Evolutionary conservation across 164 flowering plant genomes (phyloP).

Genomic region (Liriodendron chinense): DNA sequence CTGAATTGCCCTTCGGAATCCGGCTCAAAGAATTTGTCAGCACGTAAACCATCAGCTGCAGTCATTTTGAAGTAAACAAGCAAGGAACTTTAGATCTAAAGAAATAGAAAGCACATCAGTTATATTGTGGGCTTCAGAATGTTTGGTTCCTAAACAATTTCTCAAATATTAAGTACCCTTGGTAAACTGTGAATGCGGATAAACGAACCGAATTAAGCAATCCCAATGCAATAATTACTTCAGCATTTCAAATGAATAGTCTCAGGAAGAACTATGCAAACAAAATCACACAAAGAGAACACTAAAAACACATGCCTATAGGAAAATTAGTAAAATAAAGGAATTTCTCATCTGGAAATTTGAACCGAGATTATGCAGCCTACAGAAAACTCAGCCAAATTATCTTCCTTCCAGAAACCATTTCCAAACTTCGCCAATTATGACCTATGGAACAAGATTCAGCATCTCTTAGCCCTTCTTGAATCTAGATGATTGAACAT

Average conservation of each 20-base stretch:
- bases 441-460: too few species aligned
- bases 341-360: not conserved
- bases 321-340: not conserved
- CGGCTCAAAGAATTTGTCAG: slow-evolving; percentile 93
- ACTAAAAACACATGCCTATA: too few species aligned
- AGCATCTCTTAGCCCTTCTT: too few species aligned
- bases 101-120: not conserved
- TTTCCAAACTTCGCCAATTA: too few species aligned
- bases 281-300: too few species aligned
- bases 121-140: not conserved
- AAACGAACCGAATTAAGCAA: not conserved
- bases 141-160: not conserved
- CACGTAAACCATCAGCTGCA: slow-evolving; percentile 96
- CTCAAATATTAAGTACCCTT: too few species aligned
- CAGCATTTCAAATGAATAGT: not conserved
- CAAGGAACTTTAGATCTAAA: not conserved
- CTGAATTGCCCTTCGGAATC: slow-evolving; percentile 70
- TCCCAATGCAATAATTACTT: not conserved
- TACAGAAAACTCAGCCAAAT: too few species aligned
- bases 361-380: not conserved
- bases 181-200: too few species aligned
- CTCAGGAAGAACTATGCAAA: not conserved
- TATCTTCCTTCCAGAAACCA: too few species aligned
- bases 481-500: too few species aligned
- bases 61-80: slow-evolving; percentile 1